phyloP scores from a whole-genome alignment of 2,329 filamentous ascomycete genomes.

The Fusarium newnesense region DNA sequence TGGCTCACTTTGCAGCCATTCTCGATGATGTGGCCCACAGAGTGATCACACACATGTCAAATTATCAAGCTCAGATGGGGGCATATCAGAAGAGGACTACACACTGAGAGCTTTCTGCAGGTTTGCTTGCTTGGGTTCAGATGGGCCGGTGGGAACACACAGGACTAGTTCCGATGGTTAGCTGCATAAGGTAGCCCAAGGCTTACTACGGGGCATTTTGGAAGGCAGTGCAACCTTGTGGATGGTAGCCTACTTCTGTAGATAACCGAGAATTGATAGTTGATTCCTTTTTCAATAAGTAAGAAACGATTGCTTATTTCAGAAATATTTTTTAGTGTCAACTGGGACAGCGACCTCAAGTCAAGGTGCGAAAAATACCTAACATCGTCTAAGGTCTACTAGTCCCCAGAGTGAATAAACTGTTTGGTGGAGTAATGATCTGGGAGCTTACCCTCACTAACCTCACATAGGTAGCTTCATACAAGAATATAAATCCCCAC shows the following conservation, averaged over 20 bases:
- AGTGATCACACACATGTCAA: constrained; percentile 8
- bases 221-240: constrained; percentile 2
- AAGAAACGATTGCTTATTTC: neutral
- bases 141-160: neutral
- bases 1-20: constrained; percentile 7
- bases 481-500: neutral
- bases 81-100: neutral
- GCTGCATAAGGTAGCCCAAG: constrained; percentile 1
- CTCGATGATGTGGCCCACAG: constrained; percentile 1
- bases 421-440: neutral
- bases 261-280: neutral
- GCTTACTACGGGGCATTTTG: constrained; percentile 17
- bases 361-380: neutral
- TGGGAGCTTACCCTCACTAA: neutral
- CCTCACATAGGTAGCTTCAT: neutral
- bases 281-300: too few species aligned
- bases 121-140: neutral
- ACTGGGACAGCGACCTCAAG: neutral
- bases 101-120: neutral
- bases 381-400: neutral
- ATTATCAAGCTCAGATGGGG: neutral
- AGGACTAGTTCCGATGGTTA: neutral
- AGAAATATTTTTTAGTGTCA: neutral
- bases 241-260: neutral
- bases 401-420: too few species aligned